Conservation (phyloP, 495 filamentous ascomycete species). For the Aspergillus funiculosus region DNA sequence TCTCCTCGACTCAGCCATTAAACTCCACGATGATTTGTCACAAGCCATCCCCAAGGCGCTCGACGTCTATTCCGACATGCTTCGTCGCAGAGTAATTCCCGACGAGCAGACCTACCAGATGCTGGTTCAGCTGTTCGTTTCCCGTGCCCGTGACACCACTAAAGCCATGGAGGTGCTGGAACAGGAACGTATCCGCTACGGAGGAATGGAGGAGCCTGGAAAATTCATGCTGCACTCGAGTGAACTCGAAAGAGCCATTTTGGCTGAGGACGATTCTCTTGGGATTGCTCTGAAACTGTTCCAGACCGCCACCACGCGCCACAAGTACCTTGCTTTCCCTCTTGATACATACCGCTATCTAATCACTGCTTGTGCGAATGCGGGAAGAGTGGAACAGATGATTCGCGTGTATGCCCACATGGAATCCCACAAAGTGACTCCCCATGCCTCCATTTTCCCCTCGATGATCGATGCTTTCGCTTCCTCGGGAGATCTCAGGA, state of each 20-base stretch:
- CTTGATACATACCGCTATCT: slow-evolving; percentile 74
- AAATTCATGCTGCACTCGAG: slow-evolving; percentile 87
- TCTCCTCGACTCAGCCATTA: slow-evolving; percentile 73
- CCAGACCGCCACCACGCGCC: slow-evolving; percentile 56
- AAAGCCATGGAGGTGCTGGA: slow-evolving; percentile 65
- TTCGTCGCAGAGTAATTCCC: slow-evolving; percentile 73
- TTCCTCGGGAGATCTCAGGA: slow-evolving; percentile 67
- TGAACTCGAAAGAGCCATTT: slow-evolving; percentile 73
- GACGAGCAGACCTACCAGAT: slow-evolving; percentile 81
- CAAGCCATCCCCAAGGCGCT: slow-evolving; percentile 84
- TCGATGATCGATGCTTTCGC: slow-evolving; percentile 92
- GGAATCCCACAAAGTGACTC: slow-evolving; percentile 66
- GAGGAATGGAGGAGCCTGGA: slow-evolving; percentile 77
- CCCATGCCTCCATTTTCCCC: slow-evolving; percentile 75
- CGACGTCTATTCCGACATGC: slow-evolving; percentile 95
- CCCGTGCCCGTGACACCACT: slow-evolving; percentile 67
- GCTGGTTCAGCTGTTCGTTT: slow-evolving; percentile 72
- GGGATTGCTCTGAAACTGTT: slow-evolving; percentile 80
- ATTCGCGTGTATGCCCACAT: slow-evolving; percentile 82
- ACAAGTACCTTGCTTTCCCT: slow-evolving; percentile 50
- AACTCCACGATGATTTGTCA: slow-evolving; percentile 60
- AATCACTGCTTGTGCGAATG: slow-evolving; percentile 76
- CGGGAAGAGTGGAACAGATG: slow-evolving; percentile 78
- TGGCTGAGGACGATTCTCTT: slow-evolving; percentile 80
- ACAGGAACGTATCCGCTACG: slow-evolving; percentile 69